A percentile compares a stretch with the other conserved stretches of the same genome.
Evolutionary conservation across 2,329 filamentous ascomycete genomes (phyloP).

Genomic region (Epicoccum nigrum): DNA sequence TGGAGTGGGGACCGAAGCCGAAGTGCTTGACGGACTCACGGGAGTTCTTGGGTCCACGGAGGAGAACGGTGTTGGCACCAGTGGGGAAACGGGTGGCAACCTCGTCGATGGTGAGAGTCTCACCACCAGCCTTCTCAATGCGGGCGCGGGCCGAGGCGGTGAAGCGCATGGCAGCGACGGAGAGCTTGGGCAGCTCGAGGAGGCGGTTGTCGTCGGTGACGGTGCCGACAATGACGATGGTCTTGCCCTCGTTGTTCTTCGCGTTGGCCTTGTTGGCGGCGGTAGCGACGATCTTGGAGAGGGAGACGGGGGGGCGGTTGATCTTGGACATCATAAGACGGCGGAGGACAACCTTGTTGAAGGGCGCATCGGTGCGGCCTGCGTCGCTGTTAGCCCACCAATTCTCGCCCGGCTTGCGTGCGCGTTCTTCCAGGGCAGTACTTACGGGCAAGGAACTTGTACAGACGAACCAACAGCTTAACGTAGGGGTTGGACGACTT

Average conservation of each 20-base stretch:
- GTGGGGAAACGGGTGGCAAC: conserved; percentile 94
- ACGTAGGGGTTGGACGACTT: conserved; percentile 99
- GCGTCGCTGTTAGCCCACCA: conserved; percentile 35
- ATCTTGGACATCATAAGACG: conserved; percentile 98
- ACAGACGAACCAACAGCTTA: conserved; percentile 96
- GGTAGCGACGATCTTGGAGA: conserved; percentile 81
- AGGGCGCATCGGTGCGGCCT: conserved; percentile 95
- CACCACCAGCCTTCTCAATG: conserved; percentile 91
- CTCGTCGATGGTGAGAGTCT: conserved; percentile 95
- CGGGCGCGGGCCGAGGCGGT: conserved; percentile 94
- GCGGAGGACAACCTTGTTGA: conserved; percentile 99
- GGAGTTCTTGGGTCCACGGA: conserved; percentile 97
- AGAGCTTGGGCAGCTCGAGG: conserved; percentile 82
- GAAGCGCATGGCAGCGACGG: conserved; percentile 93
- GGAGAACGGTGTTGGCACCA: conserved; percentile 93
- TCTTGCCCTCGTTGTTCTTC: conserved; percentile 73
- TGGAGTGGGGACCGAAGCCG: conserved; percentile 94
- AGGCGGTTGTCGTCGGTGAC: conserved; percentile 21
- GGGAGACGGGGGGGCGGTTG: conserved; percentile 85
- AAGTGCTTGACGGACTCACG: conserved; percentile 99
- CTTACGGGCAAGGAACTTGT: conserved; percentile 95
- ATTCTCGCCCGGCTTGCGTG: conserved; percentile 13
- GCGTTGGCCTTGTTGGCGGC: conserved; percentile 59
- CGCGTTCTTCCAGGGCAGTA: conserved; percentile 36
- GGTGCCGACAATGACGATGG: conserved; percentile 72